Evolutionary conservation across 1,284 basidiomycete species (phyloP), one percentile per base, ranked within the genome.

Genomic region (Salmacisia buchloeana): DNA sequence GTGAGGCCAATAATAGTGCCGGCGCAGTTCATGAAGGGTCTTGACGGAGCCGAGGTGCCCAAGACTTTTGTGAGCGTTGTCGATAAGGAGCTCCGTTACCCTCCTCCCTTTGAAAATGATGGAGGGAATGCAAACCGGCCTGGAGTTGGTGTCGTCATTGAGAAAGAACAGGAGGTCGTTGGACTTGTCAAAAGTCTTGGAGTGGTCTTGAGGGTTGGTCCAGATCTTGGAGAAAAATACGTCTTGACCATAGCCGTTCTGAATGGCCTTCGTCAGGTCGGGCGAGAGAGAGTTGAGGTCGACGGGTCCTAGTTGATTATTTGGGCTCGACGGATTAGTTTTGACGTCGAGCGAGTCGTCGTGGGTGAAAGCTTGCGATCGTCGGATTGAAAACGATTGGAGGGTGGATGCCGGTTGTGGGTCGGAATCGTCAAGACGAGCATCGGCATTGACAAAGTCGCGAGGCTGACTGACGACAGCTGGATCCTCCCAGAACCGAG

Each of bases 1-100:
- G 70, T 2, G 72, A 60, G 36, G 68, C 63, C 29, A 70, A 79
- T 79, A 83, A 63, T 82, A 85, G 59, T 81, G 73, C 1, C 72
- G 33, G 1, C 66, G 61, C 0, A 84, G 68, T 0, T 59, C 25
- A 7, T n/a, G 21, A 3, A 49, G 46, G 6, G 46, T 49, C 27
- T 31, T 49, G 46, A 49, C 18, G 9, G 46, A 49, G 13, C 46
- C 46, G 23, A 49, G 46, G 29, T 49, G 46, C 2, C 46, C 46
- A 7, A 49, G 18, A 3, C 13, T 49, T 31, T 49, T 49, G 46
- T 49, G 46, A 49, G 46, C 46, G 21, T 49, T 49, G 46, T 49
- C 46, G 25, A 49, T 49, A 18, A 49, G 21, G 27, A 49, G 46
- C 46, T 49, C 46, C 46, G 46, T 49, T 25, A 49, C 46, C 46